Conservation (phyloP, 1,284 basidiomycete species). For the Microstroma glucosiphilum region DNA sequence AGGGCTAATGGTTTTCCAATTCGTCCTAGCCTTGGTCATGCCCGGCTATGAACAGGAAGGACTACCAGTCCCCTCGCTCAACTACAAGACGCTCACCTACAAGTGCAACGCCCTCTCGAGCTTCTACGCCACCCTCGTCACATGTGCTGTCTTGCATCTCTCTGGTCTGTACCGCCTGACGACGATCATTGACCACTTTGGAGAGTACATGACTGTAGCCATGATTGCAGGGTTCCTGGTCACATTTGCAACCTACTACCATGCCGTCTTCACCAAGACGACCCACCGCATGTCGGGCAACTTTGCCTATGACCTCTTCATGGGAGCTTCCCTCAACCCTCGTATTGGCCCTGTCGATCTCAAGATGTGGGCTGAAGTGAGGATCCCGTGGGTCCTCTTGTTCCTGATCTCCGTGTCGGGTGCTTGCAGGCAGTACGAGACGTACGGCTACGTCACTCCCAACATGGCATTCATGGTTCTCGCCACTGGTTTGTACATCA, state of each 20-base stretch:
- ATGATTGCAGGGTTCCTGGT: slow-evolving; percentile 81
- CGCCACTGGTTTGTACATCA: slow-evolving; percentile 91
- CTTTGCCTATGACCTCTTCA: slow-evolving; percentile 66
- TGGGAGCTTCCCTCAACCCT: slow-evolving; percentile 92
- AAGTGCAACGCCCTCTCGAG: slow-evolving; percentile 81
- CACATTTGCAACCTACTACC: slow-evolving; percentile 42
- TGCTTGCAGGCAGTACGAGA: slow-evolving; percentile 81
- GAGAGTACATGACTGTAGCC: slow-evolving; percentile 88
- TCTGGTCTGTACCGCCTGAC: slow-evolving; percentile 81
- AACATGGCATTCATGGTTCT: slow-evolving; percentile 97
- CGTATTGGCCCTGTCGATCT: slow-evolving; percentile 86
- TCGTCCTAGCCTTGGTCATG: slow-evolving; percentile 80
- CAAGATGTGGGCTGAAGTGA: slow-evolving; percentile 98
- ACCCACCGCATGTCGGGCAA: slow-evolving; percentile 77
- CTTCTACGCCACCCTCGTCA: slow-evolving; percentile 77
- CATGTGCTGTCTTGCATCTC: slow-evolving; percentile 71
- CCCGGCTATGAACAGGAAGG: slow-evolving; percentile 87
- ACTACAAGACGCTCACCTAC: slow-evolving; percentile 85
- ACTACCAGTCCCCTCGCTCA: slow-evolving; percentile 50
- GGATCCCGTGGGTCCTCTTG: slow-evolving; percentile 93
- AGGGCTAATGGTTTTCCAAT: slow-evolving; percentile 80
- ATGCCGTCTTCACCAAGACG: slow-evolving; percentile 44
- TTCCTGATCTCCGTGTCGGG: slow-evolving; percentile 90
- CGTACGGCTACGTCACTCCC: slow-evolving; percentile 82
- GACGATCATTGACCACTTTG: slow-evolving; percentile 93